Conservation (phyloP, 2,329 filamentous ascomycete species). For the Ascochyta clinopodiicola region DNA sequence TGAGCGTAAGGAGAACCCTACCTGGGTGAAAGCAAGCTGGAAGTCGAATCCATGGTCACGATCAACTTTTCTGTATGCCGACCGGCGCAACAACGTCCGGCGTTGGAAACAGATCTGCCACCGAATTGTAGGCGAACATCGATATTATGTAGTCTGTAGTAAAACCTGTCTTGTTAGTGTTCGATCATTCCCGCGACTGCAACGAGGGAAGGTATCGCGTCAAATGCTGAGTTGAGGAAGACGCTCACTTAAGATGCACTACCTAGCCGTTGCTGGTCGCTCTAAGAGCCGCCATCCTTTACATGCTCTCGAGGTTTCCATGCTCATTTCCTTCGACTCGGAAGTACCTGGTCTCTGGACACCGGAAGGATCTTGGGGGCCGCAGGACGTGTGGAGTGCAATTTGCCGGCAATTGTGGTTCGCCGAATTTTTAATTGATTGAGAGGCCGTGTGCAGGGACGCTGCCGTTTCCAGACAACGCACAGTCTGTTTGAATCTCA, state of each 20-base stretch:
- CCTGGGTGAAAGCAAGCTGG: too few relatives aligned
- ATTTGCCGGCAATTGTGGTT: constrained; percentile 5
- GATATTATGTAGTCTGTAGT: too few relatives aligned
- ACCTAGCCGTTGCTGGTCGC: neutral
- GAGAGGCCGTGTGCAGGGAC: neutral
- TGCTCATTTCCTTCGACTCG: neutral
- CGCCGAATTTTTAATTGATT: neutral
- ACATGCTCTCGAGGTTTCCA: neutral
- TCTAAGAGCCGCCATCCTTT: constrained; percentile 1
- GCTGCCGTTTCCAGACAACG: neutral
- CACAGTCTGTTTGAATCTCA: neutral
- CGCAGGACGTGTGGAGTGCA: constrained; percentile 4
- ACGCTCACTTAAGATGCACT: neutral
- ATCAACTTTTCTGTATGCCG: too few relatives aligned
- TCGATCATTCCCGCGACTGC: too few relatives aligned
- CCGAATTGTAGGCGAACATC: too few relatives aligned
- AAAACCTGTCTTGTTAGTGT: too few relatives aligned
- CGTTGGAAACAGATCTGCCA: too few relatives aligned
- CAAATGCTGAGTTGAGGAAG: neutral
- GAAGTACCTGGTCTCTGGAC: neutral
- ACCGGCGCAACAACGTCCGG: too few relatives aligned
- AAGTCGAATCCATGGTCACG: too few relatives aligned
- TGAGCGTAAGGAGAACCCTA: too few relatives aligned
- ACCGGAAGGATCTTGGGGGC: neutral
- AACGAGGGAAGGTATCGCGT: too few relatives aligned